Evolutionary conservation across 148 eudicot species (phyloP), one percentile per base, ranked within the genome.

Genomic region (Amaranthus hypochondriacus): DNA sequence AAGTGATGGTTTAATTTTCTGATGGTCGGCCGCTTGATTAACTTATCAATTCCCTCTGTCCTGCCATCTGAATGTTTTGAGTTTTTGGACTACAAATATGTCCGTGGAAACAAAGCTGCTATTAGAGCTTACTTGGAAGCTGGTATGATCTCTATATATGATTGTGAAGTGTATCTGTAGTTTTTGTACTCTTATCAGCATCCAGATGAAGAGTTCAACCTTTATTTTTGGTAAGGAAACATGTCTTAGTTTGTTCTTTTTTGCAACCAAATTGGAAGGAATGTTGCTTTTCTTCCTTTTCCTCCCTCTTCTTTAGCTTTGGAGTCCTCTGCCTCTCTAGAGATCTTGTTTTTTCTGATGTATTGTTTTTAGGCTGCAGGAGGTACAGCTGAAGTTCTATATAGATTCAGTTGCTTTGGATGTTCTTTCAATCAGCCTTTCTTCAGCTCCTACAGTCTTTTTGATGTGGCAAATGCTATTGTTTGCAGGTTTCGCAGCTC

Each of bases 401-500:
- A 52, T 81, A 66, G 69, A 66, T 72, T 65, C 72, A 78, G 82
- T 76, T 78, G 81, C 74, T 77, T 73, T 67, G 68, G 48, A 49
- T 48, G 46, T 75, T 65, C 58, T 39, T 21, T 48, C 54, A 9
- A 65, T 57, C 13, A 53, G 60, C 18, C 14, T 44, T 14, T 70
- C 47, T 12, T 11, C 42, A 51, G 13, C 55, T 7, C n/a, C 42
- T 7, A 60, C 28, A 15, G 6, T 56, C 2, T 50, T 44, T 5
- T 68, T 84, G 50, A 51, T 64, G 57, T 15, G 69, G 28, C 13
- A 9, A 50, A 52, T 48, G n/a, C 51, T 62, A 66, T 68, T 2
- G 78, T 74, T 76, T 89, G 84, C 80, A 96, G 99, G 91, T 87
- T 96, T 66, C 80, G 94, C 56, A 96, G 92, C 78, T 90, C 99